Percentiles rank a stretch among this genome's conserved stretches.
phyloP scores from a whole-genome alignment of 139 green algal species.

The Tetraselmis chui region DNA sequence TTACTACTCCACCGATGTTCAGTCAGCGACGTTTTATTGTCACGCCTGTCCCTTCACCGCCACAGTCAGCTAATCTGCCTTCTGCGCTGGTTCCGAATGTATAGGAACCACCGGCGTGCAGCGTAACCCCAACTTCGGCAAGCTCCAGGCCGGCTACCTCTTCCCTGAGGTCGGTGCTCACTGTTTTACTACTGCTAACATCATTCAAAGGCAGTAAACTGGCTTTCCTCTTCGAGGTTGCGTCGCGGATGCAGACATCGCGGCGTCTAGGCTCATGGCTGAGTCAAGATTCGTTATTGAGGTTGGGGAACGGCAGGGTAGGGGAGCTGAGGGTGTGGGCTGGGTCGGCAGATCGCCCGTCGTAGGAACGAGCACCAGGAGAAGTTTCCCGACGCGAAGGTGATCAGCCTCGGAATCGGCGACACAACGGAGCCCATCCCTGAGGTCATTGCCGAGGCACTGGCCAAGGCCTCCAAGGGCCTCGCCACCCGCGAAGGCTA shows the following conservation, averaged over 20 bases:
- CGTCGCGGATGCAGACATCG: no score
- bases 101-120: conserved; percentile 33
- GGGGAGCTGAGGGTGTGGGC: no score
- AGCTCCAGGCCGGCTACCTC: conserved; percentile 97
- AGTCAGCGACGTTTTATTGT: no score
- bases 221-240: neutral
- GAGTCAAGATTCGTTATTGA: no score
- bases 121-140: conserved; percentile 93
- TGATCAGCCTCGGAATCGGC: conserved; percentile 96
- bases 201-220: neutral
- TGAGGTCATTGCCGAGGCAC: conserved; percentile 71
- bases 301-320: no score
- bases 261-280: no score
- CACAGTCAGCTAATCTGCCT: no score
- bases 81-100: neutral
- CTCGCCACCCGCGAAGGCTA: conserved; percentile 91
- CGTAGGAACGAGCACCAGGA: conserved; percentile 86
- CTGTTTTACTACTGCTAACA: neutral
- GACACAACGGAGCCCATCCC: conserved; percentile 98
- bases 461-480: conserved; percentile 69
- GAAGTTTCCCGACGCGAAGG: conserved; percentile 85
- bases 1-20: no score
- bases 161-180: conserved; percentile 86
- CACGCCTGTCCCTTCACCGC: no score
- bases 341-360: conserved; percentile 86